Base-by-base conservation (phyloP, 306 rosid species). In the Acacia melanoxylon region DNA sequence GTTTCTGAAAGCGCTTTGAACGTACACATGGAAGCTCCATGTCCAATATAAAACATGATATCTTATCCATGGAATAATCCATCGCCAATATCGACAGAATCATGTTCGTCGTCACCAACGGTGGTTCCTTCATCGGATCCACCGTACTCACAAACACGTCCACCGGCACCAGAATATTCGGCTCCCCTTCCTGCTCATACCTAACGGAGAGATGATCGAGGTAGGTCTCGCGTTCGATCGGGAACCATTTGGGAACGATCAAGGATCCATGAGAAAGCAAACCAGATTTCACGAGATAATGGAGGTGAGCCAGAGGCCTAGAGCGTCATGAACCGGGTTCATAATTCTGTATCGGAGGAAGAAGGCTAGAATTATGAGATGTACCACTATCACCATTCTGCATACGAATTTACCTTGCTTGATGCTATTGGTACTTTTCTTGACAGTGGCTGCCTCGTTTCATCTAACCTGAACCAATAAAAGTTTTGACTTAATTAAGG, bases 91-190 rank as follows among this genome's bases (percentile, higher is more conserved):
- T 94, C 6, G 97, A 94, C 74, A 94, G 96, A 74, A 94, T 78
- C 11, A 97, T 92, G 88, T 94, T 94, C 40, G 94, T 93, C 75
- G 98, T 94, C 75, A 86, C 91, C 82, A 94, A 85, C 41, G 98
- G 98, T 85, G 98, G 98, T 75, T 94, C 98, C 91, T 94, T 94
- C 97, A 92, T 85, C 10, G 98, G 98, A 81, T 94, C 98, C 92
- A 94, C 98, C 22, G 98, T 94, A 90, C 97, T 92, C 44, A 94
- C 98, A 71, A 94, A 94, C 69, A 94, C 87, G 79, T 94, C 98
- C 8, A 91, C 97, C 22, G 98, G 92, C 29, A 89, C 83, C 62
- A 94, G 97, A 94, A 90, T 77, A 58, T 91, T 94, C 2, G 97
- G 97, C 81, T 94, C 97, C 5, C 93, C 97, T 85, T 94, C 98